Percentiles rank a stretch among this genome's conserved stretches.
phyloP scores from a whole-genome alignment of 129 eudicot genomes.

The Heracleum sosnowskyi region DNA sequence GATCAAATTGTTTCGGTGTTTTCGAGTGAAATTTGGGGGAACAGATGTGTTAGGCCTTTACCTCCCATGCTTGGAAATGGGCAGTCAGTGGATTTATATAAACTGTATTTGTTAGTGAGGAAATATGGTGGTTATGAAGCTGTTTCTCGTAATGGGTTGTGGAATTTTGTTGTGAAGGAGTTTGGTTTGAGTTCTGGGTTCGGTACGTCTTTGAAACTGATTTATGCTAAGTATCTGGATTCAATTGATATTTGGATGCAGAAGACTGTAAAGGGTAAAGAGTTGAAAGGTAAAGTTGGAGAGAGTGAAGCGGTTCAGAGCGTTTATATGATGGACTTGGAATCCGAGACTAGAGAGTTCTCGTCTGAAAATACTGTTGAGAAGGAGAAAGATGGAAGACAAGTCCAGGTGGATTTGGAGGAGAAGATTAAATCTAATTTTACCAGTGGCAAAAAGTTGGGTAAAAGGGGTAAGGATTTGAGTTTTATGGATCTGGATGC shows the following conservation, averaged over 20 bases:
- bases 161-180: constrained; percentile 47
- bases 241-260: constrained; percentile 36
- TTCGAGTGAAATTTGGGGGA: constrained; percentile 22
- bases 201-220: constrained; percentile 40
- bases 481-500: constrained; percentile 6
- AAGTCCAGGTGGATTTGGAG: constrained; percentile 13
- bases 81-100: constrained; percentile 47
- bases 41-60: constrained; percentile 34
- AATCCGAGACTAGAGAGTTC: constrained; percentile 24
- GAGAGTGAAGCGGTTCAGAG: background rate
- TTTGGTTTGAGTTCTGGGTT: constrained; percentile 30
- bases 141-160: constrained; percentile 31
- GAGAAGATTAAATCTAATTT: constrained; percentile 10
- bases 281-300: background rate
- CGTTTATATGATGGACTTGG: constrained; percentile 16
- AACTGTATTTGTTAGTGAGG: constrained; percentile 44
- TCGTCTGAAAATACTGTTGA: constrained; percentile 19
- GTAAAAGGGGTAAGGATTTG: background rate
- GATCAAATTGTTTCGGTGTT: constrained; percentile 28
- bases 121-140: constrained; percentile 49
- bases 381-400: constrained; percentile 29
- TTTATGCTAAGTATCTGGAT: constrained; percentile 50
- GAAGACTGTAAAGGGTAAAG: constrained; percentile 21
- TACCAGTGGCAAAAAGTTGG: background rate
- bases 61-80: constrained; percentile 68